phyloP scores from a whole-genome alignment of 768 basidiomycete genomes.

The Pisolithus marmoratus region DNA sequence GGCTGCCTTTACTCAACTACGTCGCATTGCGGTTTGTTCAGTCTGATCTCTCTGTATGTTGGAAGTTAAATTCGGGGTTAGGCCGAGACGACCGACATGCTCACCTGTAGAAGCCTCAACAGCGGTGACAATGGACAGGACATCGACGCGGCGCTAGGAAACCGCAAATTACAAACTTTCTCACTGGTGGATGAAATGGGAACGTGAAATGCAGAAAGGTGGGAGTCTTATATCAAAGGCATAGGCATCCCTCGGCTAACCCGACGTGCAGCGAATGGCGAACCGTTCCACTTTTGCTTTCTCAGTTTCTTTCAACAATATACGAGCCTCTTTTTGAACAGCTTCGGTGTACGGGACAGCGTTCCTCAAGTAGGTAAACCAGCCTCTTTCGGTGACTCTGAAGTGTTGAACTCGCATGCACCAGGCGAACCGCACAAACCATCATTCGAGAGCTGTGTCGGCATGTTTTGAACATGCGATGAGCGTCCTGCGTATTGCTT shows the following conservation, averaged over 20 bases:
- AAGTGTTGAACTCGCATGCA: not conserved
- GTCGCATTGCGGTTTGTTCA: constrained; percentile 67
- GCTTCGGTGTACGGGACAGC: constrained; percentile 69
- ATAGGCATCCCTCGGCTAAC: constrained; percentile 2
- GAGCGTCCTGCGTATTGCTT: constrained; percentile 64
- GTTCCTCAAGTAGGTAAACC: constrained; percentile 45
- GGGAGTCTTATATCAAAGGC: constrained; percentile 7
- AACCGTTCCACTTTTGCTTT: constrained; percentile 71
- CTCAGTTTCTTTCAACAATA: constrained; percentile 72
- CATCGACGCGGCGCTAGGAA: constrained; percentile 63
- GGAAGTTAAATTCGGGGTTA: constrained; percentile 19
- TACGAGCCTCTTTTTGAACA: constrained; percentile 78
- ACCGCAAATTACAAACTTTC: constrained; percentile 70
- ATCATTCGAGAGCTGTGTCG: constrained; percentile 62
- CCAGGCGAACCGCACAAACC: constrained; percentile 52
- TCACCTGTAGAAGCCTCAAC: constrained; percentile 43
- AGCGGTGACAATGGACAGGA: constrained; percentile 54
- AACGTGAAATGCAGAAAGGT: constrained; percentile 69
- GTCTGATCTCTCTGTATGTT: not conserved
- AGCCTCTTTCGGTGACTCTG: not conserved
- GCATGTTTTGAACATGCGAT: constrained; percentile 72
- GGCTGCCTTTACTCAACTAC: constrained; percentile 69
- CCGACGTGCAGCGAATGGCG: constrained; percentile 51
- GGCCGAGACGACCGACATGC: constrained; percentile 78
- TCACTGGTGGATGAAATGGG: constrained; percentile 70